Base-by-base conservation (phyloP, 148 eudicot species). In the Dianthus caryophyllus region DNA sequence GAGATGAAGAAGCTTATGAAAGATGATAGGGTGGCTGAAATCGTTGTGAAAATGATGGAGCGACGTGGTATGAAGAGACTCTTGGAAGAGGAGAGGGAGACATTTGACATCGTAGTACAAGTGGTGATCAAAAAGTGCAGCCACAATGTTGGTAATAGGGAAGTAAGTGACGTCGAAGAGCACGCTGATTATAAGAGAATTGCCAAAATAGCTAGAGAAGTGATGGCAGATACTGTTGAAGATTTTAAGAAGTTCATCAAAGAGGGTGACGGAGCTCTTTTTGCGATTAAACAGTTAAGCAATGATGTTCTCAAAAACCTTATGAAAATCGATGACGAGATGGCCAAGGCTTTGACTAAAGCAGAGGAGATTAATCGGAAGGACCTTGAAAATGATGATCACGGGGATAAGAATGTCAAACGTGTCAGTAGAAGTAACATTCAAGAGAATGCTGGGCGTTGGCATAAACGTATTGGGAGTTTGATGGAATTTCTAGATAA, bases 151-250 rank as follows among this genome's bases (percentile, higher is more conserved):
- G 25, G 47, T 18, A n/a, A 60, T 9, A 8, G 7, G 11, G 64
- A 36, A 60, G 4, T 33, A 3, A 46, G 31, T 12, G 29, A 38
- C 39, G 48, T 10, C 10, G 16, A 9, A 33, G 64, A 18, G 15
- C 24, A 36, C 11, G 46, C 64, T 38, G 64, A 61, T 61, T 61
- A 61, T 39, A 36, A 61, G 64, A 61, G 36, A 38, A 14, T 60
- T 38, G 47, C 64, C 64, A 36, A 60, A 38, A 60, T 60, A 33
- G 64, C 26, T 16, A 18, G 25, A 8, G 47, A 60, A 60, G 64
- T 60, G 22, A 60, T 60, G 16, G 2, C 10, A 24, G 64, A 60
- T 20, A 60, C 22, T 17, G 25, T 47, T 0, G 25, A 60, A 43
- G 64, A 60, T 24, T 60, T 60, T 20, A 60, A 36, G 16, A 60